These are phyloP conservation scores for Solanum ossicruentum DNA, from an alignment of 257 asterid genomes.

Conservation along the genomic window DNA sequence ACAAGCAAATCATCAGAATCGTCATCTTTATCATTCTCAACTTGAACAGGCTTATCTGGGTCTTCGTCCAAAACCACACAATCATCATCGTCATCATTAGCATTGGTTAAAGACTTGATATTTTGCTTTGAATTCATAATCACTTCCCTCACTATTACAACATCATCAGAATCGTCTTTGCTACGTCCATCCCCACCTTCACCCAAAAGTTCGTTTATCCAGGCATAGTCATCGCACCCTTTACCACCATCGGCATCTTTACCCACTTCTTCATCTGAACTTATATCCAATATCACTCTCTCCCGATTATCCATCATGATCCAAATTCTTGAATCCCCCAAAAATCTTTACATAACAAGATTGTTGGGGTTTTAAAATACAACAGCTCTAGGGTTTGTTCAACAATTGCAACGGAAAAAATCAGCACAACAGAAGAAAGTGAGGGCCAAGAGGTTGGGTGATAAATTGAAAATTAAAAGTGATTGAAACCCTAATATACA, in stretches of 20 bases:
- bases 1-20: conserved; percentile 60
- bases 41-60: conserved; percentile 35
- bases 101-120: conserved; percentile 2
- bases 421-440: not conserved
- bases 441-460: not conserved
- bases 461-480: not conserved
- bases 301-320: conserved; percentile 30
- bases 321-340: not conserved
- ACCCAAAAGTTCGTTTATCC: conserved; percentile 42
- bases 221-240: conserved; percentile 36
- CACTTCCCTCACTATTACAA: conserved; percentile 32
- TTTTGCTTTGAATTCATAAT: conserved; percentile 10
- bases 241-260: conserved; percentile 9
- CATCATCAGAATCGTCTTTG: conserved; percentile 45
- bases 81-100: conserved; percentile 41
- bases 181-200: conserved; percentile 26
- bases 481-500: not conserved
- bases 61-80: conserved; percentile 70
- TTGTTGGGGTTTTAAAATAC: not conserved
- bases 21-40: conserved; percentile 9
- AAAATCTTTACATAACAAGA: not conserved
- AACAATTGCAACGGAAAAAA: not conserved
- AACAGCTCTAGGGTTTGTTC: not conserved
- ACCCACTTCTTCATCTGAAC: conserved; percentile 66
- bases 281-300: conserved; percentile 34